Base-by-base conservation (phyloP, 2,329 filamentous ascomycete genomes). In the Diaporthe batatas region DNA sequence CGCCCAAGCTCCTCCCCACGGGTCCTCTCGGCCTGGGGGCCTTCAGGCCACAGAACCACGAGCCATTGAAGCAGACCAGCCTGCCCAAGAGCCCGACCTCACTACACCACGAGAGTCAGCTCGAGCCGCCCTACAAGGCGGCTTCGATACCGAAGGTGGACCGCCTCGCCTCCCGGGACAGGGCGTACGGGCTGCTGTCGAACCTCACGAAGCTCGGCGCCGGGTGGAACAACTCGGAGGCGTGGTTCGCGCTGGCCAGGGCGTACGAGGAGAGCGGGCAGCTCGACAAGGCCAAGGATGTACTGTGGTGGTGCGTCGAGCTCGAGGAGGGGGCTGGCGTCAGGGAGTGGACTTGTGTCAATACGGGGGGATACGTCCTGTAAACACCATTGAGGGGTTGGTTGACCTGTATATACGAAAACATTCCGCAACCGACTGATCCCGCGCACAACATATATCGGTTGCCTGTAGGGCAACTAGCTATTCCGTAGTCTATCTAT, bases 301-400 rank as follows among this genome's bases (percentile, higher is more conserved):
- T 95, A 58, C 87, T 98, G 8, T 98, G 96, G 96, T 98, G 96
- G 95, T 97, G 95, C 78, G 93, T 99, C 16, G 95, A 98, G 82
- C 86, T 99, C 39, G 96, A 98, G 80, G 96, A 99, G 80, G 91
- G 90, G 10, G 91, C 90, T 76, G 94, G 92, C 0, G 89, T 98
- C 62, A 90, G 96, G 72, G 88, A 90, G 73, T 98, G 96, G 96
- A 88, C 86, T 39, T 91, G 89, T 76, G 87, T 94, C 36, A 91
- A 89, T 4, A 86, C 87, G 65, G 90, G 91, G 25, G 88, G 92
- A 25, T 94, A 93, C 82, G 89, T 93, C 59, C 82, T 91, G 75
- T 91, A 78, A 79, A 57, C 18, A 25, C 12, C 58, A 62, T 14
- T 23, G 6, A 39, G 36, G 36, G 23, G 21, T n/a, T 62, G 42